phyloP scores from a whole-genome alignment of 2,329 filamentous ascomycete species.

The Ascochyta clinopodiicola region DNA sequence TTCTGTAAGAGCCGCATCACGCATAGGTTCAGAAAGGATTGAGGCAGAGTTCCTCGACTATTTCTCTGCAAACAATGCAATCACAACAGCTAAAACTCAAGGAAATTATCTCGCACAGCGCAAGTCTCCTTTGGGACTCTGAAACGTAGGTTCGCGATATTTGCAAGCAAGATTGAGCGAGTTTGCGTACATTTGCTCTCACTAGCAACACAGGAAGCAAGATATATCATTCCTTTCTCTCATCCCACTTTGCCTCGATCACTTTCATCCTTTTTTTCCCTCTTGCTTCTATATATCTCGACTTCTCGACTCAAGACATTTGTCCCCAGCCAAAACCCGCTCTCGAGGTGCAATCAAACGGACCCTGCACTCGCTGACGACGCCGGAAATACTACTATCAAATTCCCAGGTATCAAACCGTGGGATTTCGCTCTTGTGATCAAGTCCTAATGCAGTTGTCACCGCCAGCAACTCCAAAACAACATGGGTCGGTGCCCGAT shows the following conservation, averaged over 20 bases:
- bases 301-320: neutral
- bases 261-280: neutral
- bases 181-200: conserved; percentile 5
- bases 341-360: conserved; percentile 2
- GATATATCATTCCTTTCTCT: neutral
- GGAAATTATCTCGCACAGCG: neutral
- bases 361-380: conserved; percentile 1
- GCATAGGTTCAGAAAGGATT: conserved; percentile 66
- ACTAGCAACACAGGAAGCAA: neutral
- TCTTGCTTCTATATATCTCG: neutral
- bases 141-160: neutral
- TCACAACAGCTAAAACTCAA: neutral
- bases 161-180: conserved; percentile 7
- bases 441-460: neutral
- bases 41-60: conserved; percentile 57
- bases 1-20: conserved; percentile 64
- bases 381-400: neutral
- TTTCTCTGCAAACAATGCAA: neutral
- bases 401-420: conserved; percentile 12
- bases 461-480: neutral
- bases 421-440: conserved; percentile 1
- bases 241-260: neutral
- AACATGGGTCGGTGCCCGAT: neutral
- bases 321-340: neutral
- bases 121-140: neutral